Evolutionary conservation across 306 rosid species (phyloP), one percentile per base, ranked within the genome.

Genomic region (Castanopsis chinensis): DNA sequence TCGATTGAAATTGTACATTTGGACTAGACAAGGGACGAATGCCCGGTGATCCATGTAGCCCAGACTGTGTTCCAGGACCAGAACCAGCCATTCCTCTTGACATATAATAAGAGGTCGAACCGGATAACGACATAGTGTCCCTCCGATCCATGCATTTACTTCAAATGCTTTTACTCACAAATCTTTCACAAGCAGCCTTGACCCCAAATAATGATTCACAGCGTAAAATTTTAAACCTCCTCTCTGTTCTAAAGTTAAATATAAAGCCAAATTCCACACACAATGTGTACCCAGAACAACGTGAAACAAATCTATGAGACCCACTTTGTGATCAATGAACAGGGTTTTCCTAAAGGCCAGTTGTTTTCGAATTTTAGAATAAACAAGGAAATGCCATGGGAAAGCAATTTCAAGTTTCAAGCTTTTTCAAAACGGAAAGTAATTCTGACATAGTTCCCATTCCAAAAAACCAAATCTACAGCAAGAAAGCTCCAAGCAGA

Each of bases 101-200:
- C 78, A 92, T 86, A 73, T 89, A 94, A 87, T 85, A 94, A 55
- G 98, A 79, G 72, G 93, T 89, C 60, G 98, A 87, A 55, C 97
- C 94, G 0, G 96, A 85, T 70, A 94, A 80, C 74, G 90, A 85
- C 92, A 91, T 90, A 69, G 85, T 93, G 87, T 94, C 97, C 87
- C 91, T 89, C 51, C 92, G 99, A 91, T 94, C 99, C 99, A 94
- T 94, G 95, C 91, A 92, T 89, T 90, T 88, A 90, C 85, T 85
- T 81, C 70, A 27, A 80, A 75, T 25, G 70, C 49, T 68, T 35
- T 15, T 32, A 65, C 82, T 64, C 45, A 35, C 15, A 71, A 80
- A 78, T 77, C 83, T 81, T 83, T 78, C 77, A 61, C 85, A 45
- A 71, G 67, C 41, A 79, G 82, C 75, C 41, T 20, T 13, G 69